These are phyloP conservation scores for Trifolium fragiferum DNA, from an alignment of 306 rosid genomes.

Conservation along the genomic window DNA sequence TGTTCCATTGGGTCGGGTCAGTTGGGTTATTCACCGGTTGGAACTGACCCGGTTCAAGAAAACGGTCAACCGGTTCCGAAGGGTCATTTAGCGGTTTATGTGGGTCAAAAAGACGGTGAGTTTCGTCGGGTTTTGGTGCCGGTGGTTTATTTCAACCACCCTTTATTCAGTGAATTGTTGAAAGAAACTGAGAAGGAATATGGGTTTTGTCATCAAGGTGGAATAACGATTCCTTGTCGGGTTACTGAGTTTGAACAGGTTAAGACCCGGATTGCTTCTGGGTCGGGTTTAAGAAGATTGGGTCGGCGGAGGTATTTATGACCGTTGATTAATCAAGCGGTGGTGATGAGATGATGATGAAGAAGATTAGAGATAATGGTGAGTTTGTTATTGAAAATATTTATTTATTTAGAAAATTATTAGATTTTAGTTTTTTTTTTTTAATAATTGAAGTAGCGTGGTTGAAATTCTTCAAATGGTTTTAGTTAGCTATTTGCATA, in stretches of 20 bases:
- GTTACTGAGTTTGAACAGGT: slow-evolving; percentile 74
- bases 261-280: slow-evolving; percentile 70
- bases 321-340: too few species aligned
- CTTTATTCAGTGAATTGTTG: slow-evolving; percentile 72
- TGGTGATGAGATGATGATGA: too few species aligned
- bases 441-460: not conserved
- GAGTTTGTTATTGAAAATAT: too few species aligned
- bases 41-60: slow-evolving; percentile 39
- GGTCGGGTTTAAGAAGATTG: slow-evolving; percentile 48
- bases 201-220: slow-evolving; percentile 82
- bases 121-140: slow-evolving; percentile 83
- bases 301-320: too few species aligned
- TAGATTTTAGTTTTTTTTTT: not conserved
- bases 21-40: slow-evolving; percentile 49
- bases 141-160: slow-evolving; percentile 88
- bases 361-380: too few species aligned
- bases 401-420: too few species aligned
- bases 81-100: slow-evolving; percentile 89
- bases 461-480: not conserved
- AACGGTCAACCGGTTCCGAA: slow-evolving; percentile 60
- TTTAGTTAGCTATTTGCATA: not conserved
- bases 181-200: slow-evolving; percentile 76
- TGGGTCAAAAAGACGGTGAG: slow-evolving; percentile 79
- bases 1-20: slow-evolving; percentile 20
- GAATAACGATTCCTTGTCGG: slow-evolving; percentile 86